Evolutionary conservation across 257 asterid species (phyloP), one percentile per base, ranked within the genome.

Genomic region (Rhazya stricta): DNA sequence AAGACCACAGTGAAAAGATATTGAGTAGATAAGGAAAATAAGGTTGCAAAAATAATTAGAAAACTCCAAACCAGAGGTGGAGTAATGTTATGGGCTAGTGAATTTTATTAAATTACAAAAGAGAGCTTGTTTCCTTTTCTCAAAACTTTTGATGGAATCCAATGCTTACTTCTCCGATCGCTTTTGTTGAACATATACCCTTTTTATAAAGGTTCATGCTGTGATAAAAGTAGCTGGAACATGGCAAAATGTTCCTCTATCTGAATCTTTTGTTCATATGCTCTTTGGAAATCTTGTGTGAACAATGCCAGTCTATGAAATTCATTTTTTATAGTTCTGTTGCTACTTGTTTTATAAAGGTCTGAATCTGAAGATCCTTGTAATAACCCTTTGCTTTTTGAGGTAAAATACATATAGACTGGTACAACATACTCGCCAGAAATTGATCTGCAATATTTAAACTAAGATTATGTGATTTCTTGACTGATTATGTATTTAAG

Each of bases 121-220:
- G 62, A 71, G 34, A 46, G 58, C 34, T 27, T n/a, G 16, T 18
- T n/a, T 1, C 25, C 50, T 77, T 71, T 75, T 13, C n/a, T n/a
- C n/a, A 61, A 41, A 41, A 11, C 69, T 62, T 41, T 70, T 37
- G 50, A 29, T 75, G 72, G 83, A 79, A 79, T 75, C 77, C 80
- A 70, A 79, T 79, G 83, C 77, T 79, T 50, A 5, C 45, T 79
- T 34, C n/a, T 50, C 42, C 25, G 48, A 32, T 18, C 53, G 50
- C 41, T 29, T 9, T 65, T 16, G 29, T 21, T 66, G 48, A 27
- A 21, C 27, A 36, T 32, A 42, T 16, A 51, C 25, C 36, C 3
- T 39, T 50, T 11, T 34, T 53, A 19, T 18, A 41, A 67, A 75
- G 56, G 30, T 25, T 37, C 43, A 27, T 65, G 46, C 25, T 51